These are phyloP conservation scores for Saturnispora galanensis DNA, from an alignment of 805 yeast genomes.

Conservation along the genomic window DNA sequence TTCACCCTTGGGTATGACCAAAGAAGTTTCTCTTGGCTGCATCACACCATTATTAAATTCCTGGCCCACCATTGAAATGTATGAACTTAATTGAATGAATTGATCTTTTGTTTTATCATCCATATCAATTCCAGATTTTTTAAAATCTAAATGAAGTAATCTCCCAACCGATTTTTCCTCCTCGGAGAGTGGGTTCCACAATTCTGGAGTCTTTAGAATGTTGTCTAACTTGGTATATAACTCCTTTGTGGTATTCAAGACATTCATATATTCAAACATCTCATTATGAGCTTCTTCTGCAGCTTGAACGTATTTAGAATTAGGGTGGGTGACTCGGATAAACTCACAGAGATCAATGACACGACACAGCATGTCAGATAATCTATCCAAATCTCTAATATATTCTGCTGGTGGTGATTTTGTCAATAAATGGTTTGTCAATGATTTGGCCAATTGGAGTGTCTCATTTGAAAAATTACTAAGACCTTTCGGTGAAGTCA, in stretches of 20 bases:
- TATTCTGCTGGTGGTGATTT: slow-evolving; percentile 36
- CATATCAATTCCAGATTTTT: slow-evolving; percentile 83
- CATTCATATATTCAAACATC: slow-evolving; percentile 90
- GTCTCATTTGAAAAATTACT: slow-evolving; percentile 56
- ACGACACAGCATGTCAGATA: slow-evolving; percentile 82
- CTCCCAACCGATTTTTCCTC: slow-evolving; percentile 83
- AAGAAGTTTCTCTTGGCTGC: slow-evolving; percentile 19
- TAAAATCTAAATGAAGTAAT: slow-evolving; percentile 73
- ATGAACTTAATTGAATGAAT: slow-evolving; percentile 71
- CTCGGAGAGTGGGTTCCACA: slow-evolving; percentile 33
- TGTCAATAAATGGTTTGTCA: slow-evolving; percentile 47
- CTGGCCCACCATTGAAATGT: slow-evolving; percentile 74
- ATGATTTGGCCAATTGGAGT: slow-evolving; percentile 49
- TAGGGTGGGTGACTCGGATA: slow-evolving; percentile 81
- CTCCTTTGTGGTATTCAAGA: slow-evolving; percentile 72
- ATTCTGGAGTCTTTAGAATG: slow-evolving; percentile 34
- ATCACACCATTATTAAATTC: slow-evolving; percentile 49
- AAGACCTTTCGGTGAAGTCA: slow-evolving; percentile 64
- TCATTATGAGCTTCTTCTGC: slow-evolving; percentile 84
- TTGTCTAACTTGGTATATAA: slow-evolving; percentile 50
- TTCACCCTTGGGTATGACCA: slow-evolving; percentile 22
- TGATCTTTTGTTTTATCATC: slow-evolving; percentile 49
- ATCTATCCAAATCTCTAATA: slow-evolving; percentile 62
- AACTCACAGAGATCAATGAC: slow-evolving; percentile 93
- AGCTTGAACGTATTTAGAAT: slow-evolving; percentile 54